Evolutionary conservation across 1,139 yeast genomes (phyloP).

Genomic region (Blastobotrys serpentis): DNA sequence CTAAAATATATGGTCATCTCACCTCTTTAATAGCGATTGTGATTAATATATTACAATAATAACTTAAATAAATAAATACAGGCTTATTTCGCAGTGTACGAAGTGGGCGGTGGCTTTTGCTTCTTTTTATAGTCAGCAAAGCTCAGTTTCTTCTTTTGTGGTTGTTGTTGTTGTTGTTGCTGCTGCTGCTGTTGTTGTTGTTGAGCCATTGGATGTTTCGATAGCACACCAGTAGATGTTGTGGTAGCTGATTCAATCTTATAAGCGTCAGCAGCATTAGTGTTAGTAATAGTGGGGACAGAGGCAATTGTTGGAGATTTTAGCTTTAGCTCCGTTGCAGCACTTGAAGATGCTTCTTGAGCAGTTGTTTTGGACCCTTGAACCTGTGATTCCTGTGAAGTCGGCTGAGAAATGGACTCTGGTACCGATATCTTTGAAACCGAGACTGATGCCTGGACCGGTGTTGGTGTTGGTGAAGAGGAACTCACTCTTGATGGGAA

Average conservation of each 20-base stretch:
- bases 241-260: background rate
- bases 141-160: slow-evolving; percentile 62
- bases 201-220: background rate
- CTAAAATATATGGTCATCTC: background rate
- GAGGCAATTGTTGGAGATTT: background rate
- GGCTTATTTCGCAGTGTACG: background rate
- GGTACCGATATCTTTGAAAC: no score
- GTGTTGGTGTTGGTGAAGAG: background rate
- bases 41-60: slow-evolving; percentile 3
- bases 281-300: background rate
- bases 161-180: no score
- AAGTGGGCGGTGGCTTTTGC: slow-evolving; percentile 35
- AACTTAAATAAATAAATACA: slow-evolving; percentile 5
- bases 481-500: background rate
- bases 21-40: background rate
- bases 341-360: no score
- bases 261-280: background rate
- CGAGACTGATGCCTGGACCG: background rate
- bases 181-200: background rate
- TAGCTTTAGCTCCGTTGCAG: background rate
- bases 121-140: slow-evolving; percentile 82
- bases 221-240: background rate
- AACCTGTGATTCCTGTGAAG: background rate
- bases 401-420: no score
- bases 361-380: no score